Conservation (phyloP, 257 asterid genomes). For the Plantago ovata region DNA sequence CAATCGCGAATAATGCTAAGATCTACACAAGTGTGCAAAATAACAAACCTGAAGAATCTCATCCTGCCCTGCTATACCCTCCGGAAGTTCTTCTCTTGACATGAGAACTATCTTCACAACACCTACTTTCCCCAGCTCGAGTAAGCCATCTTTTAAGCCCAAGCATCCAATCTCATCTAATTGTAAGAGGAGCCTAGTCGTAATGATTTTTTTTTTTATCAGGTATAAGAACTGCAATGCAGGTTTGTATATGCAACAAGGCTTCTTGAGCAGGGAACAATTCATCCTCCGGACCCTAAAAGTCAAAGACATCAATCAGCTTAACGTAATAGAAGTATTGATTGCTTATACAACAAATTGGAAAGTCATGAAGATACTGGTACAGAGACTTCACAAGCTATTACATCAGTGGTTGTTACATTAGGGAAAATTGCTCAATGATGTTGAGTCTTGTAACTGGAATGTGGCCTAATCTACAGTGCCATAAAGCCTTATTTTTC, state of each 20-base stretch:
- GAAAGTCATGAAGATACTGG: neutral
- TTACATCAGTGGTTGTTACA: too few relatives aligned
- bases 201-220: constrained; percentile 69
- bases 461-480: too few relatives aligned
- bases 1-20: constrained; percentile 3
- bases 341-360: constrained; percentile 10
- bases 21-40: constrained; percentile 5
- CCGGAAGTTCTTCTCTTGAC: constrained; percentile 61
- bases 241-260: constrained; percentile 86
- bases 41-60: constrained; percentile 74
- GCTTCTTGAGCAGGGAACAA: constrained; percentile 99
- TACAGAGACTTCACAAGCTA: too few relatives aligned
- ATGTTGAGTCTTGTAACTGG: too few relatives aligned
- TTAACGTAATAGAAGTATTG: constrained; percentile 1
- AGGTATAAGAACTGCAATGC: constrained; percentile 69
- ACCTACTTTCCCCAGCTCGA: constrained; percentile 49
- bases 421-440: too few relatives aligned
- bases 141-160: constrained; percentile 37
- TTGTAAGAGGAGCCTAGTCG: constrained; percentile 72
- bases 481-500: too few relatives aligned
- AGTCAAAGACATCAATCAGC: constrained; percentile 28
- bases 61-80: constrained; percentile 48
- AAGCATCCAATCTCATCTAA: constrained; percentile 71
- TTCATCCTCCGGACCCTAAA: constrained; percentile 92
- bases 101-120: constrained; percentile 66